These are phyloP conservation scores for Phoma sp. DNA, from an alignment of 2,329 filamentous ascomycete genomes.

Conservation along the genomic window DNA sequence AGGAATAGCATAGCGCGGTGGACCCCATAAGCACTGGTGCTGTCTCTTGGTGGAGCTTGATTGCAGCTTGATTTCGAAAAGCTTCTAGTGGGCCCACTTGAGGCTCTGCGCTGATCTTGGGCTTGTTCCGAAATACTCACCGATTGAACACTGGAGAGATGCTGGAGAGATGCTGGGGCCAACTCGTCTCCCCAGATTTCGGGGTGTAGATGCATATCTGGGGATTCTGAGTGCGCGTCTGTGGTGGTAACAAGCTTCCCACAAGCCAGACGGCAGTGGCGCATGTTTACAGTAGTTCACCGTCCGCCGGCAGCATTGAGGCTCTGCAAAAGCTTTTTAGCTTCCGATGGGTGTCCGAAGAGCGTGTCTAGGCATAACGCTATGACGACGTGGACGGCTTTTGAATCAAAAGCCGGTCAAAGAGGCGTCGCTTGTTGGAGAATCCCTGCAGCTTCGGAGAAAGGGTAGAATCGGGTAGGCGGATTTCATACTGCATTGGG, in stretches of 20 bases:
- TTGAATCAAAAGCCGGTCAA: constrained; percentile 17
- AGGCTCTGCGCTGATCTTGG: constrained; percentile 30
- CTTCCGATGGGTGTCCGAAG: constrained; percentile 12
- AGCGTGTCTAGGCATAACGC: constrained; percentile 9
- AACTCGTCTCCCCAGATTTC: constrained; percentile 5
- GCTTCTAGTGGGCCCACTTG: constrained; percentile 41
- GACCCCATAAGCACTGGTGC: constrained; percentile 30
- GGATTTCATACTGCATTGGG: constrained; percentile 15
- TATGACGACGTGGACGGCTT: constrained; percentile 10
- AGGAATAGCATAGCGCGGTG: constrained; percentile 25
- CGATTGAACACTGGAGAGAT: constrained; percentile 18
- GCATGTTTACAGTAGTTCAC: constrained; percentile 8
- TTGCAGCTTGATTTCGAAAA: constrained; percentile 32
- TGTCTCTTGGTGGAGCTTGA: constrained; percentile 35
- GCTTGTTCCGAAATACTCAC: constrained; percentile 25
- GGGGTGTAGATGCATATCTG: neutral
- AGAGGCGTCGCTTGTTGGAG: constrained; percentile 1
- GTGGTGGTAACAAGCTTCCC: constrained; percentile 11
- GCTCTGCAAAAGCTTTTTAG: constrained; percentile 17
- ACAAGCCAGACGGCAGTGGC: constrained; percentile 18
- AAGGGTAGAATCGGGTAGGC: constrained; percentile 6
- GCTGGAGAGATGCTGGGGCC: constrained; percentile 9
- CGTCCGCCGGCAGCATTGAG: constrained; percentile 5
- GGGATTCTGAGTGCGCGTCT: neutral
- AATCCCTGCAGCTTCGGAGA: constrained; percentile 14